These are phyloP conservation scores for Cyberlindnera xylosilytica DNA, from an alignment of 805 yeast genomes.

Conservation along the genomic window DNA sequence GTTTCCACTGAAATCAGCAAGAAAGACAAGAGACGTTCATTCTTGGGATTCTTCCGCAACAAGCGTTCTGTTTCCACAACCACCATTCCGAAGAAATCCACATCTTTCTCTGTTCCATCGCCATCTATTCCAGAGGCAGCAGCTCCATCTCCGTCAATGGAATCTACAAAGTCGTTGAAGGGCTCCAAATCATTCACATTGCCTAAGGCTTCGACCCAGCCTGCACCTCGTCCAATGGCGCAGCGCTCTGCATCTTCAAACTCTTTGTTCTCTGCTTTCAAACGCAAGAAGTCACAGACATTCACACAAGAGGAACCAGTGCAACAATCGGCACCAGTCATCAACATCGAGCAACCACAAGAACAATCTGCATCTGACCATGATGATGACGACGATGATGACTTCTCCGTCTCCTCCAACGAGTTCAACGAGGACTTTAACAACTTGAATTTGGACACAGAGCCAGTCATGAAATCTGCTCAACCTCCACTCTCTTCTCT, in stretches of 20 bases:
- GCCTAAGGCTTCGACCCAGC: constrained; percentile 11
- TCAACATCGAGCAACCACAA: constrained; percentile 1
- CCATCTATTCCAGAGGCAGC: constrained; percentile 1
- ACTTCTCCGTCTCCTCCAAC: constrained; percentile 13
- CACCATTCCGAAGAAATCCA: constrained; percentile 9
- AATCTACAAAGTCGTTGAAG: constrained; percentile 3
- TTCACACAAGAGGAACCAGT: background rate
- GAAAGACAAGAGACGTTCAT: constrained; percentile 22
- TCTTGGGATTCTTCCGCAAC: constrained; percentile 22
- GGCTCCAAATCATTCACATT: constrained; percentile 20
- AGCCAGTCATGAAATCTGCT: background rate
- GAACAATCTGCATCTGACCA: background rate
- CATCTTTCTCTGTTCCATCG: constrained; percentile 7
- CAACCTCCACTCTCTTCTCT: constrained; percentile 1
- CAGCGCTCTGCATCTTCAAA: constrained; percentile 26
- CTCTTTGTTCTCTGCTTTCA: constrained; percentile 27
- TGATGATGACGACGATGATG: constrained; percentile 2
- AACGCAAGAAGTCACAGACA: constrained; percentile 13
- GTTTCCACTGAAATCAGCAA: constrained; percentile 4
- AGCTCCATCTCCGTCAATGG: background rate
- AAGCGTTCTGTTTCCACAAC: constrained; percentile 22
- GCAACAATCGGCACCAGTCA: background rate
- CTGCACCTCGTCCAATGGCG: constrained; percentile 8
- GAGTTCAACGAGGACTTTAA: constrained; percentile 29
- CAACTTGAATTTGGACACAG: constrained; percentile 7